phyloP scores from a whole-genome alignment of 2,329 filamentous ascomycete genomes.

The Dothideomycetes sp. region DNA sequence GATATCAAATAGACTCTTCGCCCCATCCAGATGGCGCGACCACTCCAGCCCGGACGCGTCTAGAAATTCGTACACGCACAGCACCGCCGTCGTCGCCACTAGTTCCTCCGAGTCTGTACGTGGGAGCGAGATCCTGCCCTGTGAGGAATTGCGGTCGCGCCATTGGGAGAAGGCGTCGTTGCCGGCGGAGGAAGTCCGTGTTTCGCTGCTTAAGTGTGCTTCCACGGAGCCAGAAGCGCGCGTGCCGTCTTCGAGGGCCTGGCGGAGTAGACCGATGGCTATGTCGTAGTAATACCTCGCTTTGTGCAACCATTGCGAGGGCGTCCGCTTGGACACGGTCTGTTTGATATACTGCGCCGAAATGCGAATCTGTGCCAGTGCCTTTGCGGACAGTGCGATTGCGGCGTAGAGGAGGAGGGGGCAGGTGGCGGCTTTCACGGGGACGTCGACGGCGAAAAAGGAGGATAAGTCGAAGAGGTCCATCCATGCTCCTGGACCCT shows the following conservation, averaged over 20 bases:
- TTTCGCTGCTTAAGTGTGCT: slow-evolving; percentile 11
- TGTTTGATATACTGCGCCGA: slow-evolving; percentile 3
- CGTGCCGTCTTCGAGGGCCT: slow-evolving; percentile 19
- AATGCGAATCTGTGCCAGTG: slow-evolving; percentile 38
- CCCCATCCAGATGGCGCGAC: slow-evolving; percentile 53
- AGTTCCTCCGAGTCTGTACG: slow-evolving; percentile 46
- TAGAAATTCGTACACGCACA: slow-evolving; percentile 59
- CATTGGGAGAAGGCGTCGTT: slow-evolving; percentile 23
- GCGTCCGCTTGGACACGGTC: slow-evolving; percentile 6
- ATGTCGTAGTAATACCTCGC: slow-evolving; percentile 49
- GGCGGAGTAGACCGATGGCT: slow-evolving; percentile 21
- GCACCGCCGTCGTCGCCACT: slow-evolving; percentile 52
- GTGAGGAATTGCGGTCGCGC: background rate
- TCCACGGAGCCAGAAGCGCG: background rate
- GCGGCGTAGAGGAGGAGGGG: slow-evolving; percentile 42
- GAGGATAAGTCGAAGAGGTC: slow-evolving; percentile 45
- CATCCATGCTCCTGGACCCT: slow-evolving; percentile 49
- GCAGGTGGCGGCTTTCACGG: slow-evolving; percentile 41
- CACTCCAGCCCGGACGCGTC: slow-evolving; percentile 53
- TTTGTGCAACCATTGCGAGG: slow-evolving; percentile 46
- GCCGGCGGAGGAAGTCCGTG: slow-evolving; percentile 10
- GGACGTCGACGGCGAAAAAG: slow-evolving; percentile 51
- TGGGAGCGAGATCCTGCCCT: slow-evolving; percentile 17
- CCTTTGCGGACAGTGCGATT: slow-evolving; percentile 51
- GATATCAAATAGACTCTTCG: slow-evolving; percentile 50